phyloP scores from a whole-genome alignment of 352 stramenopile species.

The Phytopythium cucurbitacearum region DNA sequence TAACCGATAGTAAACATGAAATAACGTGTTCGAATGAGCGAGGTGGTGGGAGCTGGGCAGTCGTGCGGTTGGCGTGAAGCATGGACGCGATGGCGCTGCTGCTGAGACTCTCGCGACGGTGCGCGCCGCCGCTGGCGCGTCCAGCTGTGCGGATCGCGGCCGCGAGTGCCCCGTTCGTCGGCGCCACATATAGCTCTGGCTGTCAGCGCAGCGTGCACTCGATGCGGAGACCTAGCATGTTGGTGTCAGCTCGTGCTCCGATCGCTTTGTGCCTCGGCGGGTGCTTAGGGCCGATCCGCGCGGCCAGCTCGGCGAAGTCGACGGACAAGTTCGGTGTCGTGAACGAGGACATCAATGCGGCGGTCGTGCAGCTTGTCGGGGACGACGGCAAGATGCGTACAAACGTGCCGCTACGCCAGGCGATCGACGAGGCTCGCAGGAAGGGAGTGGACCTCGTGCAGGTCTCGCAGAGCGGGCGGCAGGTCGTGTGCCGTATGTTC shows the following conservation, averaged over 20 bases:
- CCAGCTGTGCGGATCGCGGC: not conserved
- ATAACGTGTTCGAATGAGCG: too few relatives aligned
- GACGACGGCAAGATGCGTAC: slow-evolving; percentile 45
- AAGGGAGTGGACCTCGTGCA: slow-evolving; percentile 72
- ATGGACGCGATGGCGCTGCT: slow-evolving; percentile 6
- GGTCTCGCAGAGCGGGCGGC: slow-evolving; percentile 37
- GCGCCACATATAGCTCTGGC: not conserved
- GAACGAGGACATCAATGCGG: slow-evolving; percentile 60
- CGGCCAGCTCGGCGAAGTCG: slow-evolving; percentile 18
- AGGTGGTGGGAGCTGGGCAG: not conserved
- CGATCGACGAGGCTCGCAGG: slow-evolving; percentile 40
- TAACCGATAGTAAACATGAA: too few relatives aligned
- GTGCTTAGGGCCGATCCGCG: slow-evolving; percentile 3
- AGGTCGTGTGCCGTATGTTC: slow-evolving; percentile 59
- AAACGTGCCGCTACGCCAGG: slow-evolving; percentile 46
- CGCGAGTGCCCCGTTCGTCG: not conserved
- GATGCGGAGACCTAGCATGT: not conserved
- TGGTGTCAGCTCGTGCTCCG: not conserved
- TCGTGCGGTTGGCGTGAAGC: not conserved
- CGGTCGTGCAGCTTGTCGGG: slow-evolving; percentile 46
- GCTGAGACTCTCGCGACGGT: slow-evolving; percentile 5
- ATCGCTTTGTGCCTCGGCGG: not conserved
- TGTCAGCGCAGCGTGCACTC: not conserved
- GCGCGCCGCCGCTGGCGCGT: not conserved
- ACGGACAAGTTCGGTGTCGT: slow-evolving; percentile 43